phyloP scores from a whole-genome alignment of 2,329 filamentous ascomycete genomes.

The Diaporthe ilicicola region DNA sequence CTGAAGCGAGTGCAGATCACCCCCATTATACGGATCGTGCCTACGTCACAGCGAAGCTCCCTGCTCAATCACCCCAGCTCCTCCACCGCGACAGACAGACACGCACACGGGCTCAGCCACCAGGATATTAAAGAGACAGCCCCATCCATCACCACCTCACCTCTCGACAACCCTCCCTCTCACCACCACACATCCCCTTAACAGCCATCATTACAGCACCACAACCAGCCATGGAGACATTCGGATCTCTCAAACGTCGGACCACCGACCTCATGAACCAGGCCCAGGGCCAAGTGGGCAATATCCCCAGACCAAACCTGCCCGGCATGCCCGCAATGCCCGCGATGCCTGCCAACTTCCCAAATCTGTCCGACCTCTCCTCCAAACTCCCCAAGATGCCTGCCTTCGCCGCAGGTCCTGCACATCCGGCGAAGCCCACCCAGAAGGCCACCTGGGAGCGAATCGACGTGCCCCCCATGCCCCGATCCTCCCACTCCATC shows the following conservation, averaged over 20 bases:
- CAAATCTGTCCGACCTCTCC: constrained; percentile 37
- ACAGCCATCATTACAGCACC: not conserved
- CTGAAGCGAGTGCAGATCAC: constrained; percentile 18
- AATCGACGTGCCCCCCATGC: constrained; percentile 63
- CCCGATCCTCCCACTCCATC: constrained; percentile 78
- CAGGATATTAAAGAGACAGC: constrained; percentile 13
- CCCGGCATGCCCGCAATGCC: constrained; percentile 39
- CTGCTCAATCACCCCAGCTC: constrained; percentile 25
- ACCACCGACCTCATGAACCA: constrained; percentile 29
- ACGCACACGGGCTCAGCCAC: constrained; percentile 25
- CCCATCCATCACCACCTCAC: not conserved
- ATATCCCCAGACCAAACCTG: constrained; percentile 26
- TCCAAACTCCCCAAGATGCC: constrained; percentile 39
- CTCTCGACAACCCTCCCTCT: not conserved
- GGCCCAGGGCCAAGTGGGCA: constrained; percentile 26
- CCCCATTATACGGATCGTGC: constrained; percentile 15
- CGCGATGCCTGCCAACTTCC: constrained; percentile 35
- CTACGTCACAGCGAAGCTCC: constrained; percentile 28
- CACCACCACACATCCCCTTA: not conserved
- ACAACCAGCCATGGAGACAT: constrained; percentile 21
- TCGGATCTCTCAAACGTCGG: constrained; percentile 29
- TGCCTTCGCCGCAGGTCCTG: constrained; percentile 25
- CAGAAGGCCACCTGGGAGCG: constrained; percentile 70
- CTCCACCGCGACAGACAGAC: constrained; percentile 18
- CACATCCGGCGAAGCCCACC: constrained; percentile 37